phyloP scores from a whole-genome alignment of 139 green algal genomes.

The Chlamydomonas sphaeroides region DNA sequence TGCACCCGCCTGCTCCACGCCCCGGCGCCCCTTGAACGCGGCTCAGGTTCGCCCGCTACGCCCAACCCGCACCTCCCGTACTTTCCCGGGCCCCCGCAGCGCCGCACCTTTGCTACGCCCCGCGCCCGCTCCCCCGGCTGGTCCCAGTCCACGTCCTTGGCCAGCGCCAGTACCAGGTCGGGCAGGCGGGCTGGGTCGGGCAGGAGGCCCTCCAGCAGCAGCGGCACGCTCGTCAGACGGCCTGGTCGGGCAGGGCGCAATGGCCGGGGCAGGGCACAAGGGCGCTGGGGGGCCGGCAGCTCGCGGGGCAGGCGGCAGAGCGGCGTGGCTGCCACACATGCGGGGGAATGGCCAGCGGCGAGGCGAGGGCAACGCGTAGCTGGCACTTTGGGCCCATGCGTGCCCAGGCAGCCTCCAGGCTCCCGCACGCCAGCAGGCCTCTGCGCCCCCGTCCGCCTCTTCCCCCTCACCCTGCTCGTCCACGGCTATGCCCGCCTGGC shows the following conservation, averaged over 20 bases:
- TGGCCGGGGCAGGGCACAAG: too few relatives aligned
- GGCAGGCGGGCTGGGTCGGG: conserved; percentile 77
- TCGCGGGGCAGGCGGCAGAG: too few relatives aligned
- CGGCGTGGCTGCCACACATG: too few relatives aligned
- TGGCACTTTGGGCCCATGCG: too few relatives aligned
- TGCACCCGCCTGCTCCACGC: too few relatives aligned
- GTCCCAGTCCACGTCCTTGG: conserved; percentile 81
- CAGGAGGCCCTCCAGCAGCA: conserved; percentile 73
- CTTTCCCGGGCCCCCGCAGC: not conserved
- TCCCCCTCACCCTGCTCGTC: conserved; percentile 34
- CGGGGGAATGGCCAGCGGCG: too few relatives aligned
- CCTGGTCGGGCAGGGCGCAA: conserved; percentile 3
- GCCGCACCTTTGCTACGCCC: conserved; percentile 57
- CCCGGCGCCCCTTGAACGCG: too few relatives aligned
- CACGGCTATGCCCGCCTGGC: conserved; percentile 75
- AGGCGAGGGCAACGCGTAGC: too few relatives aligned
- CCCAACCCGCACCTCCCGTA: not conserved
- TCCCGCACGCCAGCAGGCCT: too few relatives aligned
- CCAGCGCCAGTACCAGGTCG: conserved; percentile 76
- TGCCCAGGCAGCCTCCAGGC: too few relatives aligned
- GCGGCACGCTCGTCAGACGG: conserved; percentile 66
- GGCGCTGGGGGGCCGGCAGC: too few relatives aligned
- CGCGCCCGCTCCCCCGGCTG: conserved; percentile 68
- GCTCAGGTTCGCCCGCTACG: too few relatives aligned
- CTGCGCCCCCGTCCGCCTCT: not conserved